Conservation (phyloP, 1,284 basidiomycete genomes). For the Ceratobasidium sp. region DNA sequence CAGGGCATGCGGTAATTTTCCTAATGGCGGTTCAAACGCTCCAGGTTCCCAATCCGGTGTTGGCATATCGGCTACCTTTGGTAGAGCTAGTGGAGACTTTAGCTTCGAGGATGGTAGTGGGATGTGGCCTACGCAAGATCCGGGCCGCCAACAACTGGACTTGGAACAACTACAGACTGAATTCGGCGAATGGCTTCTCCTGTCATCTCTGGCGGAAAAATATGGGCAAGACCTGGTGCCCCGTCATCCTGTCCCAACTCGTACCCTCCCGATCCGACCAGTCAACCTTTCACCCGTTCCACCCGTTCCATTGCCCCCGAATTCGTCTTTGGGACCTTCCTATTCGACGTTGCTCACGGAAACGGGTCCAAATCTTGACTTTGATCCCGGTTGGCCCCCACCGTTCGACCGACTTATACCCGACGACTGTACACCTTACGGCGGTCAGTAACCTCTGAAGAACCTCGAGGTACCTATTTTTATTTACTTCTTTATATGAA, state of each 20-base stretch:
- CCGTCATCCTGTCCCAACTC: too few relatives aligned
- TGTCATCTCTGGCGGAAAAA: background rate
- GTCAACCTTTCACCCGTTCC: background rate
- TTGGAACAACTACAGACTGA: background rate
- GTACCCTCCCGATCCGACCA: background rate
- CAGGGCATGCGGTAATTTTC: background rate
- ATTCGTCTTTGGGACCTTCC: background rate
- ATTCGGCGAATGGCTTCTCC: background rate
- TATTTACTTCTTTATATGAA: background rate
- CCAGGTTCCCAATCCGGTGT: background rate
- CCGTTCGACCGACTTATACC: background rate
- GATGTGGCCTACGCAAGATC: background rate
- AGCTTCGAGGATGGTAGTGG: background rate
- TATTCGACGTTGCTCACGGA: background rate
- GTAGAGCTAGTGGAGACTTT: background rate
- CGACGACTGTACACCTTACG: background rate
- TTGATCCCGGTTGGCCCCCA: background rate
- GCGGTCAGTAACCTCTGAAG: background rate
- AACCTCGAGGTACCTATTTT: background rate
- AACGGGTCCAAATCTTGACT: background rate
- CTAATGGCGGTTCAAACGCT: background rate
- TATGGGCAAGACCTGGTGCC: background rate
- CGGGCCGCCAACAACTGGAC: background rate
- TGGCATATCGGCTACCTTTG: too few relatives aligned
- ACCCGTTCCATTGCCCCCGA: background rate